Base-by-base conservation (phyloP, 495 filamentous ascomycete species). In the Neurospora cerealis region DNA sequence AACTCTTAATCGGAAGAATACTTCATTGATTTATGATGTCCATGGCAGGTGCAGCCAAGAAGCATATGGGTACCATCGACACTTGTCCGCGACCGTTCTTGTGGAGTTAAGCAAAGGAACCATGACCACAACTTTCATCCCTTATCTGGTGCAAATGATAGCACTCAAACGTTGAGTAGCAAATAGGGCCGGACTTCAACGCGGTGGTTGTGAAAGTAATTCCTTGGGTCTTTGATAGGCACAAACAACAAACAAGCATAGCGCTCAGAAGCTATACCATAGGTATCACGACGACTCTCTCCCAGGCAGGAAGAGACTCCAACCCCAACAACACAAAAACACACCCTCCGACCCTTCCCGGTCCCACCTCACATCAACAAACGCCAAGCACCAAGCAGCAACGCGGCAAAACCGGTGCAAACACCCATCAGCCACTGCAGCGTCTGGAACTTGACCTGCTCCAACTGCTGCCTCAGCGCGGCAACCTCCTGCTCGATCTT, bases 401-500 rank as follows among this genome's bases (percentile, higher is more conserved):
- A 82, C 73, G 96, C 96, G 48, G 95, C 95, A 60, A 96, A 97
- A 78, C 88, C 85, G 0, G 96, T 98, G 79, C 93, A 97, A 73
- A 99, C 96, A 81, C 96, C 96, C 91, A 98, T 97, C 41, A 99
- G 85, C 96, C 96, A 99, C 84, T 98, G 96, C 80, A 99, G 81
- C 66, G 96, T 98, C 77, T 92, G 92, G 82, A 98, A 98, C 85
- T 99, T 98, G 74, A 99, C 96, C 72, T 92, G 93, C 85, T 98
- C 96, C 40, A 99, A 86, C 82, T 95, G 89, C 84, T 98, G 96
- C 74, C 93, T 85, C 76, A 99, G 80, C 28, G 91, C 92, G 32
- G 96, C 96, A 48, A 96, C 94, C 84, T 98, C 96, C 84, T 98
- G 96, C 85, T 99, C 96, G 82, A 99, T 98, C 80, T 96, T 88